Evolutionary conservation across 305 asterid species (phyloP).

Genomic region (Petunia hybrid): DNA sequence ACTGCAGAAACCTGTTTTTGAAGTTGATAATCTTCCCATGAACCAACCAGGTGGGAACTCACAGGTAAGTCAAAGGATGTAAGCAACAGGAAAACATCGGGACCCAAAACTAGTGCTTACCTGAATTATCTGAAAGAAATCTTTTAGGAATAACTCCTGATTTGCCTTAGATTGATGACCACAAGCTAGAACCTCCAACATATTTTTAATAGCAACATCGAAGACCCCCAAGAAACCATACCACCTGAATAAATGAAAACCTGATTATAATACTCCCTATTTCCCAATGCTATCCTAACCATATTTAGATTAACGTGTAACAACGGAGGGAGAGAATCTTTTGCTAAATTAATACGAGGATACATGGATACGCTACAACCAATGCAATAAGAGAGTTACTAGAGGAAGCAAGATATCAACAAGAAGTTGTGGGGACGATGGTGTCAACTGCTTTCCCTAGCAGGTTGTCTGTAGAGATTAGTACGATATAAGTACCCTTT

Average conservation of each 20-base stretch:
- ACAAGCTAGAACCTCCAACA: conserved; percentile 86
- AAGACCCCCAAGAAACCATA: conserved; percentile 88
- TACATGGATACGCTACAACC: conserved; percentile 7
- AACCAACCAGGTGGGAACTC: not conserved
- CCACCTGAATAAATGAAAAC: conserved; percentile 78
- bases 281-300: conserved; percentile 19
- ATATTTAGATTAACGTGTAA: not conserved
- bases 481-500: not conserved
- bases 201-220: conserved; percentile 86
- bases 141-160: conserved; percentile 90
- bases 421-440: conserved; percentile 7
- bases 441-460: conserved; percentile 8
- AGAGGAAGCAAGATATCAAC: not conserved
- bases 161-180: conserved; percentile 88
- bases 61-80: not conserved
- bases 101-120: conserved; percentile 45
- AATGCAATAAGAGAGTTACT: conserved; percentile 6
- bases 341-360: conserved; percentile 21
- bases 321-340: not conserved
- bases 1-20: conserved; percentile 9
- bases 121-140: conserved; percentile 87
- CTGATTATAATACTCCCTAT: conserved; percentile 28
- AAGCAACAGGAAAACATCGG: conserved; percentile 7
- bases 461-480: conserved; percentile 18
- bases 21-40: conserved; percentile 15